Base-by-base conservation (phyloP, 176 grass and related monocot species). In the Oryza brachyantha region DNA sequence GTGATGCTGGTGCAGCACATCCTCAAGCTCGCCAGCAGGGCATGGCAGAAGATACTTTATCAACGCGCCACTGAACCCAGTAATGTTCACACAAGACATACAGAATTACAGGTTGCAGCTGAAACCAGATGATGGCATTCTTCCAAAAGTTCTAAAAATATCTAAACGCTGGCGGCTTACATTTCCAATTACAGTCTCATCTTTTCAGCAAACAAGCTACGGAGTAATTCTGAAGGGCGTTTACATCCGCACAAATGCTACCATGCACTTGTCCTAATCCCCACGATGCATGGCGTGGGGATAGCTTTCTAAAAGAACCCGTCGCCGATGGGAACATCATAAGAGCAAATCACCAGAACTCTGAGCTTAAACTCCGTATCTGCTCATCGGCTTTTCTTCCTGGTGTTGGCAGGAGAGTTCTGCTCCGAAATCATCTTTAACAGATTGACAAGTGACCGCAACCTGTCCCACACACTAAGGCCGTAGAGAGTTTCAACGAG, bases 401-500 rank as follows among this genome's bases (percentile, higher is more conserved):
- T 59, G 71, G 75, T 72, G 66, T 61, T 27, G 27, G 77, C 35
- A n/a, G 70, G 41, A n/a, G 90, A 48, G 32, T 83, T 91, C 54
- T 91, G 83, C 78, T 94, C 95, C 1, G 89, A 91, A 48, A 98
- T 66, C 52, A 94, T 88, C 80, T 94, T 98, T 6, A 98, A 24
- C 64, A 98, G 72, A 75, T 87, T 88, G 64, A 81, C 74, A 7
- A 98, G 85, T 6, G 96, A 83, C 31, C 92, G 73, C 34, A 98
- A 66, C 84, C 96, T 91, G 67, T 95, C 96, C 96, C 96, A 94
- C 29, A 95, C 81, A 14, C 68, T 93, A 43, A 93, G 76, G 27
- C 92, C 89, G 13, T 98, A 98, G 7, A 98, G 90, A 45, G 96
- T 90, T 79, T 86, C 92, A 0, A 95, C 92, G 11, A 98, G 90